Evolutionary conservation across 768 basidiomycete genomes (phyloP), one percentile per base, ranked within the genome.

Genomic region (Lactarius akahatsu): DNA sequence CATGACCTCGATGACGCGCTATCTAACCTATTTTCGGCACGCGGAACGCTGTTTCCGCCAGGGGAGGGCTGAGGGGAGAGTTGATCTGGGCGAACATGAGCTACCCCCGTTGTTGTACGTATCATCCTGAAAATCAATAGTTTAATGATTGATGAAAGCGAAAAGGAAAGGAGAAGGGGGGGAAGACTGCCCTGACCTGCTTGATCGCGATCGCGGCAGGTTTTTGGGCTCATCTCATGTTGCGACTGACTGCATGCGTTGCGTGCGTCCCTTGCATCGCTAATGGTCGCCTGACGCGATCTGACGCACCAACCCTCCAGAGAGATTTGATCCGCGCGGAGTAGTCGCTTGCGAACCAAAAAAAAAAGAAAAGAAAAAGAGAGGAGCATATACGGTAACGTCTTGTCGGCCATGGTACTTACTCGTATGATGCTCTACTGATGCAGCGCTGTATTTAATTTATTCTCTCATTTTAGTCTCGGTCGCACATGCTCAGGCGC

Each of bases 11-110:
- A 50, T 62, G 65, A 62, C 36, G 65, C 45, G 65, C 61, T 66
- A 66, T 61, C 61, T 66, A 57, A 32, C 54, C 41, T 57, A 61
- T 66, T 16, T 47, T 47, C 36, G 57, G 65, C 56, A 58, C 47
- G 57, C 34, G 50, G 47, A 50, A 50, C n/a, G 45, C 65, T 45
- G 28, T 61, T 61, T 66, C 55, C 45, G 28, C 43, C 55, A 65
- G 11, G 20, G 64, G 41, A 56, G 64, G 59, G 63, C 34, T 40
- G 43, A 9, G 43, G 59, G 59, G 28, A 66, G n/a, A 56, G 38
- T 56, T 16, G 6, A 56, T 34, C 26, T 52, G 13, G 50, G 26
- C 23, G 4, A 23, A 26, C 4, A 23, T 10, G 50, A 50, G 23
- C n/a, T 10, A n/a, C 47, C 23, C 23, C 28, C 59, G 55, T 36